These are phyloP conservation scores for Phytopythium sindhum DNA, from an alignment of 352 stramenopile genomes.

Conservation along the genomic window DNA sequence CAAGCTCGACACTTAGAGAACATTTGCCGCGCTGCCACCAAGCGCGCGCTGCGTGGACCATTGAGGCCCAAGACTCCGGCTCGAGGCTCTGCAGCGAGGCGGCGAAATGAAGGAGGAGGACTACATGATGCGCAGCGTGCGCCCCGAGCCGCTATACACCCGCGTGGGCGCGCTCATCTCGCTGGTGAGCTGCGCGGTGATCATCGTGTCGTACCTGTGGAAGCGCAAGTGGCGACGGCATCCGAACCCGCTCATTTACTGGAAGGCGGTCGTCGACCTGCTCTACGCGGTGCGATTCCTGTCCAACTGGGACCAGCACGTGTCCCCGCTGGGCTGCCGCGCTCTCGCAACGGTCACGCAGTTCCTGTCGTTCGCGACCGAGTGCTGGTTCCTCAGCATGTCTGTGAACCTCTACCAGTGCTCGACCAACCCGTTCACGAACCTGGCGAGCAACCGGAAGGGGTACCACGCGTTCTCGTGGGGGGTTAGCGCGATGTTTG, in stretches of 20 bases:
- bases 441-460: conserved; percentile 65
- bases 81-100: neutral
- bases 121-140: conserved; percentile 24
- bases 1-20: neutral
- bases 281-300: conserved; percentile 76
- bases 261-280: conserved; percentile 71
- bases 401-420: conserved; percentile 83
- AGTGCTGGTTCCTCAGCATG: conserved; percentile 88
- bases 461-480: conserved; percentile 79
- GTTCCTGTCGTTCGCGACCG: conserved; percentile 74
- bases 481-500: conserved; percentile 52
- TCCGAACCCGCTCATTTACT: conserved; percentile 83
- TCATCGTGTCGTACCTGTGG: conserved; percentile 60
- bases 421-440: conserved; percentile 86
- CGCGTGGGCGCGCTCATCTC: conserved; percentile 71
- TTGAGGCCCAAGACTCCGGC: too few species aligned
- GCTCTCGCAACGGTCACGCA: conserved; percentile 62
- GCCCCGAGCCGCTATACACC: conserved; percentile 45
- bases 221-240: conserved; percentile 73
- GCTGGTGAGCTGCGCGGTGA: conserved; percentile 68
- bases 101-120: conserved; percentile 8
- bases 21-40: neutral
- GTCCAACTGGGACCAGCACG: conserved; percentile 60
- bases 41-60: too few species aligned
- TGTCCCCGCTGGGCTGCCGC: conserved; percentile 45